Percentiles rank a stretch among this genome's conserved stretches.
phyloP scores from a whole-genome alignment of 805 yeast species.

The Monosporozyma unispora region DNA sequence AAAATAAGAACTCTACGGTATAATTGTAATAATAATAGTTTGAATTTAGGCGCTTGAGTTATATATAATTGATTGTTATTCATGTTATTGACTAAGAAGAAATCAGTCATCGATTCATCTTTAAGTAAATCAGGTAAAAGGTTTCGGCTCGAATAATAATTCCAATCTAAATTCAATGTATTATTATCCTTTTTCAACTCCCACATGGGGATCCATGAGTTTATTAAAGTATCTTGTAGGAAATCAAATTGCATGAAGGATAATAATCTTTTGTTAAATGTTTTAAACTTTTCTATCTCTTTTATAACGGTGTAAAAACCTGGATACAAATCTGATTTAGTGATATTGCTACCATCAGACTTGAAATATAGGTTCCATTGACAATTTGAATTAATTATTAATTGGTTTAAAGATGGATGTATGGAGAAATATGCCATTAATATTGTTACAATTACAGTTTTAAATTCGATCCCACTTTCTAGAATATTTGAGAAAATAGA shows the following conservation, averaged over 20 bases:
- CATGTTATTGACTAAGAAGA: not conserved
- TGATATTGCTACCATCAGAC: not conserved
- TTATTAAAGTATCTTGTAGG: constrained; percentile 5
- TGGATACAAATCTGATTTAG: not conserved
- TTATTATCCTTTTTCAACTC: not conserved
- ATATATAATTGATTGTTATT: constrained; percentile 3
- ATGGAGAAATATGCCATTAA: constrained; percentile 19
- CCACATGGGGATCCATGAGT: constrained; percentile 22
- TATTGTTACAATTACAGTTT: constrained; percentile 8
- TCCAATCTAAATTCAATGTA: not conserved
- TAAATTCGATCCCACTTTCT: not conserved
- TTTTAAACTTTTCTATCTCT: constrained; percentile 11
- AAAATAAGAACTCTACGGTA: constrained; percentile 11
- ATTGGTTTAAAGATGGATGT: constrained; percentile 9
- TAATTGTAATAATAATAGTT: constrained; percentile 6
- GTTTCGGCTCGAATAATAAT: not conserved
- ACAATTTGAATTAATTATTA: constrained; percentile 9
- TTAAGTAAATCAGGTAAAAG: constrained; percentile 1
- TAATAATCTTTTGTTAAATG: constrained; percentile 7
- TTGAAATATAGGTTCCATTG: constrained; percentile 6
- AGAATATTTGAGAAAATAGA: not conserved
- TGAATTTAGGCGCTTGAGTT: not conserved
- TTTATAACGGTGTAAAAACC: constrained; percentile 18
- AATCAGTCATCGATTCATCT: constrained; percentile 12
- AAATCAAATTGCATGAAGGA: constrained; percentile 9